Base-by-base conservation (phyloP, 805 yeast species). In the Lachancea dasiensis region DNA sequence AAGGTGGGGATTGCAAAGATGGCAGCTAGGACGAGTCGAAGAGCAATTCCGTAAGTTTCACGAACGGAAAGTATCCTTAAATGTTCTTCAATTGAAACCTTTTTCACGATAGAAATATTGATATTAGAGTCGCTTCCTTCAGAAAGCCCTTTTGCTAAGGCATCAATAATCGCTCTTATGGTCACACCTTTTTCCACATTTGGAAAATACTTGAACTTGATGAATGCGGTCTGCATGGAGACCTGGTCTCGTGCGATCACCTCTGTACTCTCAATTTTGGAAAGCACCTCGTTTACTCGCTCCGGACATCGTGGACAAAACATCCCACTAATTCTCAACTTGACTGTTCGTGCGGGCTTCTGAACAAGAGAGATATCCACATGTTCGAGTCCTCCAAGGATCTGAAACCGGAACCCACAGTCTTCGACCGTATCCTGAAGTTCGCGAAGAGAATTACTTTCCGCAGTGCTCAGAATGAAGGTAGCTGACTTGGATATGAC, bases 231-330 rank as follows among this genome's bases (percentile, higher is more conserved):
- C 6, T 65, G 58, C 40, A 78, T 58, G 0, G 83, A 66, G 9
- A 36, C 67, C 2, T 77, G 72, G 39, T 77, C 75, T 25, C 73
- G 70, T 10, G 77, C 65, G 8, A 75, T 67, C 6, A 80, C 64
- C 13, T 38, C 36, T 1, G 79, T 74, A 24, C 71, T 72, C 38
- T 85, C 87, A 46, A 68, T 76, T 5, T 65, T 63, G 1, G 61
- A 50, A 28, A 83, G 61, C 22, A 70, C 70, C 3, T 65, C 58
- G 50, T 69, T 70, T 21, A 82, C 68, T 1, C 68, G 53, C 23
- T 67, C 70, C 1, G 90, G 90, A 53, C 90, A 83, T 50, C 77
- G 75, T 10, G 68, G 72, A 59, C 90, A 83, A 53, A 60, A 77
- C 85, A 50, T 48, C 8, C 54, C 52, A 26, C 48, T 48, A 27